Percentiles rank a stretch among this genome's conserved stretches.
These are phyloP conservation scores for Evernia prunastri DNA, from an alignment of 495 filamentous ascomycete species.

Conservation along the genomic window DNA sequence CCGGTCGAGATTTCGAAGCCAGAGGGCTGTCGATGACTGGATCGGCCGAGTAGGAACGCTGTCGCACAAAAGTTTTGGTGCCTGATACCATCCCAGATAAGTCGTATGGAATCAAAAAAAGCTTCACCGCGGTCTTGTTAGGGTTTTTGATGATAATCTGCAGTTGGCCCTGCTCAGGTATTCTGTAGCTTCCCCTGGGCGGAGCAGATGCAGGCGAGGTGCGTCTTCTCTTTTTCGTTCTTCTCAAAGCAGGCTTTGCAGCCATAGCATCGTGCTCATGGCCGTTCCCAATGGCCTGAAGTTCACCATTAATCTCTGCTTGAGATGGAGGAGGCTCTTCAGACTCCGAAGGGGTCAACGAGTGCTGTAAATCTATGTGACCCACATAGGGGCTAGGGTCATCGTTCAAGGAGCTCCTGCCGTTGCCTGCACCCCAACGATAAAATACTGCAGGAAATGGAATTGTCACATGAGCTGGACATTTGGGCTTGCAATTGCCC, in stretches of 20 bases:
- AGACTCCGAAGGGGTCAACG: constrained; percentile 30
- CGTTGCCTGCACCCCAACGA: constrained; percentile 66
- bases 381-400: constrained; percentile 96
- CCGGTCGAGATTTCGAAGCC: constrained; percentile 38
- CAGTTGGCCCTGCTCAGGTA: constrained; percentile 89
- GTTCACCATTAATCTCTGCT: constrained; percentile 3
- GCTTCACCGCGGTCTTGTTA: constrained; percentile 91
- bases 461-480: constrained; percentile 85
- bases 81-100: constrained; percentile 91
- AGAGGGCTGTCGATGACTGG: constrained; percentile 65
- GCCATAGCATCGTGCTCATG: constrained; percentile 14
- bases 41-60: constrained; percentile 87
- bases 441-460: constrained; percentile 97
- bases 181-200: constrained; percentile 83
- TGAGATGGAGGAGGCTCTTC: neutral
- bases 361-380: constrained; percentile 78
- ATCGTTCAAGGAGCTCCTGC: constrained; percentile 57
- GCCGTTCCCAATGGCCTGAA: neutral
- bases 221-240: constrained; percentile 47
- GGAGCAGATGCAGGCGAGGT: constrained; percentile 65
- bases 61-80: constrained; percentile 93
- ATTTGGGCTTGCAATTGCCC: constrained; percentile 82
- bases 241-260: constrained; percentile 32
- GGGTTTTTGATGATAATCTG: constrained; percentile 97
- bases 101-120: constrained; percentile 94